Evolutionary conservation across 1,139 yeast genomes (phyloP).

Genomic region (Hyphopichia khmerensis): DNA sequence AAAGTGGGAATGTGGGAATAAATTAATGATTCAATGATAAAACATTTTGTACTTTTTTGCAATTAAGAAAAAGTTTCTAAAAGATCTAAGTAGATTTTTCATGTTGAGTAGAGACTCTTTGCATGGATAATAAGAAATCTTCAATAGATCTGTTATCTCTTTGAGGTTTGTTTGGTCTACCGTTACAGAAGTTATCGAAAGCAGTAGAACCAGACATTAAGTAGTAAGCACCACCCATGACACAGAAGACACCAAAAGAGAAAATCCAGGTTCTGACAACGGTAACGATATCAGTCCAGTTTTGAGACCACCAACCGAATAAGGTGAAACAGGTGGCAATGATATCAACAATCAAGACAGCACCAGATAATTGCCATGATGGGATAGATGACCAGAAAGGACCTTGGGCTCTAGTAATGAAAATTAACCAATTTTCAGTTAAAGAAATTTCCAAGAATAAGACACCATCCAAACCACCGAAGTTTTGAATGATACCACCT

Average conservation of each 20-base stretch:
- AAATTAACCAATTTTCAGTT: conserved; percentile 95
- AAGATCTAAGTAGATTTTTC: conserved; percentile 58
- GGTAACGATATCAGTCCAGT: conserved; percentile 95
- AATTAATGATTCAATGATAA: conserved; percentile 1
- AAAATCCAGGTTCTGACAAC: conserved; percentile 92
- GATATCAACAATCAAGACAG: conserved; percentile 84
- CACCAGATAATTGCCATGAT: conserved; percentile 95
- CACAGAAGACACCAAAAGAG: conserved; percentile 96
- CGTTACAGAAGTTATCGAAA: conserved; percentile 93
- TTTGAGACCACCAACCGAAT: conserved; percentile 98
- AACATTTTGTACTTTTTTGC: not conserved
- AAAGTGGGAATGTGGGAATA: conserved; percentile 1
- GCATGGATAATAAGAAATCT: conserved; percentile 96
- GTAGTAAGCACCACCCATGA: conserved; percentile 96
- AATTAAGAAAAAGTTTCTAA: not conserved
- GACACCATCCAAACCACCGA: conserved; percentile 90
- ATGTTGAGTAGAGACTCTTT: conserved; percentile 97
- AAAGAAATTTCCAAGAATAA: conserved; percentile 88
- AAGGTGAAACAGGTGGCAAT: conserved; percentile 86
- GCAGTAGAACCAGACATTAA: conserved; percentile 82
- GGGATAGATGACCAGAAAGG: conserved; percentile 93
- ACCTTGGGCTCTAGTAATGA: conserved; percentile 93
- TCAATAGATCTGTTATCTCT: conserved; percentile 79
- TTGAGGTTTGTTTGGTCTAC: conserved; percentile 69
- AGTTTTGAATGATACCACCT: conserved; percentile 92